Evolutionary conservation across 2,329 filamentous ascomycete genomes (phyloP), one percentile per base, ranked within the genome.

Genomic region (Hypoxylon sp.): DNA sequence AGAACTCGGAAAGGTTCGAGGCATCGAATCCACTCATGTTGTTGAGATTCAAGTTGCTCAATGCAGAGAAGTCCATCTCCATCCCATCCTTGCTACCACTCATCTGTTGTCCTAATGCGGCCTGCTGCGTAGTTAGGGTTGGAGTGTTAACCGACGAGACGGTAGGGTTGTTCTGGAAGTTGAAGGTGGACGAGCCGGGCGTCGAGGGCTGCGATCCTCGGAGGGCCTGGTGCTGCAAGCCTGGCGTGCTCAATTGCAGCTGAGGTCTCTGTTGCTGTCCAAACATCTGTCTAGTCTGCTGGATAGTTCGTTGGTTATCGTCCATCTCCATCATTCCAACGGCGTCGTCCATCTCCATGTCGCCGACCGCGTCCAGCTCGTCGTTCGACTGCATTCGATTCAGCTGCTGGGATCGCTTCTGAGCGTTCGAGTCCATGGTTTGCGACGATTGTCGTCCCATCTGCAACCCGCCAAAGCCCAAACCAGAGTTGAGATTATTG

Each of bases 81-180:
- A 92, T 79, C 63, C 91, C 87, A 16, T 75, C 72, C 13, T 82
- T 81, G 5, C 87, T 87, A 11, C 87, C 89, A 30, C 86, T 84
- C 12, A 88, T 86, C 48, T 80, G 77, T 48, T 80, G 77, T 41
- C 78, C 80, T 55, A 86, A 44, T 3, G 56, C 57, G 9, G 63
- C 77, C 23, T 89, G 87, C 59, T 91, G 87, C 1, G 90, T 90
- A 52, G 88, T 89, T 50, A 97, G 80, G 0, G 92, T 96, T 0
- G 93, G 93, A 0, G 93, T 97, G 71, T 97, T 97, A 46, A 97
- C 93, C 3, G 92, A 97, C 2, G 94, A 99, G 12, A 97, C 93
- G 1, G 92, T 97, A 11, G 93, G 93, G 70, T 97, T 97, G 70
- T 96, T 91, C 69, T 91, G 88, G 61, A 96, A 85, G 38, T 86